Evolutionary conservation across 768 basidiomycete genomes (phyloP).

Genomic region (Suillus decipiens): DNA sequence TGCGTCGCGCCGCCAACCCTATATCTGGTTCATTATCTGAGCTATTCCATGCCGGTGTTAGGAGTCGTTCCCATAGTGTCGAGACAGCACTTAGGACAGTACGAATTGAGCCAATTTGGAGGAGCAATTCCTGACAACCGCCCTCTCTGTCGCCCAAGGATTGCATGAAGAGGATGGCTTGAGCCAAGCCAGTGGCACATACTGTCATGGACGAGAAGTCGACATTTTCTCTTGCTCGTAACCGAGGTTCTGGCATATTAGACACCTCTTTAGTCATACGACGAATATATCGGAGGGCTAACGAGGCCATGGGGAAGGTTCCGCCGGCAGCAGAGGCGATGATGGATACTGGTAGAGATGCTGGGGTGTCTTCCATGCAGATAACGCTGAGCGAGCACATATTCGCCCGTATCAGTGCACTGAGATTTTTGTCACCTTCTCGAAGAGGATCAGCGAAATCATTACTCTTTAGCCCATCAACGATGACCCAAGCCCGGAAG

Average conservation of each 20-base stretch:
- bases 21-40: conserved; percentile 11
- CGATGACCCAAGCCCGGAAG: conserved; percentile 7
- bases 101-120: conserved; percentile 9
- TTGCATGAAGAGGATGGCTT: conserved; percentile 10
- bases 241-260: conserved; percentile 2
- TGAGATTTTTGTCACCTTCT: conserved; percentile 5
- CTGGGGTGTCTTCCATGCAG: conserved; percentile 5
- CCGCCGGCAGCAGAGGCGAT: conserved; percentile 7
- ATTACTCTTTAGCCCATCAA: conserved; percentile 2
- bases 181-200: conserved; percentile 8
- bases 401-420: conserved; percentile 7
- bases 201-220: conserved; percentile 10
- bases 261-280: conserved; percentile 10
- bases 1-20: conserved; percentile 8
- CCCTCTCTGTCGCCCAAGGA: conserved; percentile 2
- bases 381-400: conserved; percentile 10
- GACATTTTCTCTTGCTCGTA: conserved; percentile 2
- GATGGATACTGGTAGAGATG: conserved; percentile 2
- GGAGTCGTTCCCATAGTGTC: conserved; percentile 4
- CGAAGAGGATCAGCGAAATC: conserved; percentile 2
- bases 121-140: conserved; percentile 3
- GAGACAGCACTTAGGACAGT: conserved; percentile 3
- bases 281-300: conserved; percentile 11
- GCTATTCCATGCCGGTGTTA: conserved; percentile 6
- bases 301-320: conserved; percentile 8